Evolutionary conservation across 148 eudicot genomes (phyloP), one percentile per base, ranked within the genome.

Genomic region (Pharnaceum exiguum): DNA sequence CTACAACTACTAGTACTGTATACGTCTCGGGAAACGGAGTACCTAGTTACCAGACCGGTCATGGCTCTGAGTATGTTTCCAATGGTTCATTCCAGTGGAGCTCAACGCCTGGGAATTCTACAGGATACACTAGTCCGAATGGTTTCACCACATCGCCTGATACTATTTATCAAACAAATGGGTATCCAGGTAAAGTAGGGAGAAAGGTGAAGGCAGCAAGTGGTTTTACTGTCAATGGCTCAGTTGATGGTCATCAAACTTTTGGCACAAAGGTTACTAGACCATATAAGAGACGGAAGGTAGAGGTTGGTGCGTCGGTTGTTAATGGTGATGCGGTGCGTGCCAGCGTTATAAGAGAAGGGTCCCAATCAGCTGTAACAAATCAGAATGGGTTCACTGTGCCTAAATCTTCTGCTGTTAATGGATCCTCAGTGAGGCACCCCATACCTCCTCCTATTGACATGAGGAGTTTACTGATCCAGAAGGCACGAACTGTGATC

Each of bases 71-170:
- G 23, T 81, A 77, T 63, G 71, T 42, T 53, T 71, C 95, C 4
- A 91, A 75, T 55, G 69, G 79, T 29, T 75, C 96, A n/a, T 87
- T 85, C 66, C 94, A 88, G 71, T 86, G 85, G 85, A 77, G 67
- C 72, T 45, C 89, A 2, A 69, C 29, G 35, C 70, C 85, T n/a
- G 84, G 84, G 32, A 69, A 76, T 43, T 69, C 95, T 53, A 63
- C 65, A 40, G 83, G 75, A 12, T 75, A 70, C 63, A 66, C 63
- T 22, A 86, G 72, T 60, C 78, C 76, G 45, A 84, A 73, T 71
- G 76, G 79, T 35, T 65, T 68, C 19, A 58, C 74, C 16, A 15
- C 65, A 40, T 59, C 86, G 38, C 42, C 71, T 15, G 65, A 72
- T 62, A 45, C 57, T 15, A 12, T 29, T 35, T 68, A 72, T 60